A percentile compares a stretch with the other conserved stretches of the same genome.
Conservation (phyloP, 345 rosid species). For the Arabis alpina region DNA sequence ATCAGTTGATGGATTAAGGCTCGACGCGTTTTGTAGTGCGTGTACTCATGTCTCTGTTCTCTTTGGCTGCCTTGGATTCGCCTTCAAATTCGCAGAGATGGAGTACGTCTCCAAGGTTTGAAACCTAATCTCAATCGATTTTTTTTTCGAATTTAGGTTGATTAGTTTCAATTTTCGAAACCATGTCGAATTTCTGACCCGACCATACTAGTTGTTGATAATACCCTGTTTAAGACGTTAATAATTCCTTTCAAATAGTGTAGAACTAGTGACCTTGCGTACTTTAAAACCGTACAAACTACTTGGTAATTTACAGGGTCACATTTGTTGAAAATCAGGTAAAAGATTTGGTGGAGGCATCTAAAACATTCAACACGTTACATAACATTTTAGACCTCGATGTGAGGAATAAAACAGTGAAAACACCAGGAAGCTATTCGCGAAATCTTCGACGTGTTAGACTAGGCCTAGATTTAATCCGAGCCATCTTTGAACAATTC, state of each 20-base stretch:
- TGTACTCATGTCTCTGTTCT: slow-evolving; percentile 71
- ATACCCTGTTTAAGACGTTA: no score
- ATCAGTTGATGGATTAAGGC: slow-evolving; percentile 36
- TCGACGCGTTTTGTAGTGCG: slow-evolving; percentile 63
- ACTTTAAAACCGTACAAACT: no score
- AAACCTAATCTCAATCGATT: not conserved
- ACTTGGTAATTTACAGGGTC: no score
- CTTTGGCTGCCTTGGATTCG: slow-evolving; percentile 70
- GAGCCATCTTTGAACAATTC: slow-evolving; percentile 73
- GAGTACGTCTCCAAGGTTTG: slow-evolving; percentile 77
- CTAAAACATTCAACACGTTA: slow-evolving; percentile 52
- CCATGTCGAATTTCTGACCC: no score
- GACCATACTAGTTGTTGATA: no score
- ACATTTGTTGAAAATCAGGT: slow-evolving; percentile 45
- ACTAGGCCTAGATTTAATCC: slow-evolving; percentile 81
- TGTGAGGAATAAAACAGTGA: slow-evolving; percentile 58
- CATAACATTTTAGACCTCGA: slow-evolving; percentile 59
- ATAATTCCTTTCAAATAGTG: no score
- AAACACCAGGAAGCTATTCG: slow-evolving; percentile 66
- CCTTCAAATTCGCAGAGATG: slow-evolving; percentile 80
- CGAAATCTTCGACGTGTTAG: slow-evolving; percentile 79
- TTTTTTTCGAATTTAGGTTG: not conserved
- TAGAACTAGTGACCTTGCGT: no score
- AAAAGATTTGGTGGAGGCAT: slow-evolving; percentile 64
- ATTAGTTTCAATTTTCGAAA: not conserved